phyloP scores from a whole-genome alignment of 2,329 filamentous ascomycete genomes.

The Fusarium sp. region DNA sequence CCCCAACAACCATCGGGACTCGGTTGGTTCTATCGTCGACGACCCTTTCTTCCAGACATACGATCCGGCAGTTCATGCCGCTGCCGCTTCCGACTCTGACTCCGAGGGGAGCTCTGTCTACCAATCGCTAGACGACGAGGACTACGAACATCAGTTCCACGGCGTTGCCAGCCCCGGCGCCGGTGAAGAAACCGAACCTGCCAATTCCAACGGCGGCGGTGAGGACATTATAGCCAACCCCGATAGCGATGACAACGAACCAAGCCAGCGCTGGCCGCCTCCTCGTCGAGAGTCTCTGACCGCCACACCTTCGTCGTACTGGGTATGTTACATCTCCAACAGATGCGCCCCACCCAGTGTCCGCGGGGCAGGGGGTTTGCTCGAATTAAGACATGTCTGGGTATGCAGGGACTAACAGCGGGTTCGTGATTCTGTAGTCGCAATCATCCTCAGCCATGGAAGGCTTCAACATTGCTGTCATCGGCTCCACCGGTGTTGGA shows the following conservation, averaged over 20 bases:
- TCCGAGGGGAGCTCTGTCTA: conserved; percentile 47
- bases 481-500: conserved; percentile 77
- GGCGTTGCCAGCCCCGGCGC: conserved; percentile 24
- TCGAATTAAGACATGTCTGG: conserved; percentile 12
- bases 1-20: conserved; percentile 59
- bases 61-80: conserved; percentile 51
- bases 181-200: conserved; percentile 18
- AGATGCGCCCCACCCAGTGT: conserved; percentile 39
- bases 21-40: conserved; percentile 68
- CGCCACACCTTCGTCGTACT: conserved; percentile 55
- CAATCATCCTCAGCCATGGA: conserved; percentile 64
- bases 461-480: conserved; percentile 75
- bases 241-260: conserved; percentile 48
- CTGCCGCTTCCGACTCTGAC: conserved; percentile 44
- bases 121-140: conserved; percentile 49
- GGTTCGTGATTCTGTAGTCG: conserved; percentile 49
- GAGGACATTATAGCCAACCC: conserved; percentile 34
- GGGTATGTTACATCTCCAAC: conserved; percentile 55
- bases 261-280: conserved; percentile 59
- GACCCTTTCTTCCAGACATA: conserved; percentile 69
- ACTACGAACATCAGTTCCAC: conserved; percentile 53
- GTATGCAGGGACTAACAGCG: conserved; percentile 47
- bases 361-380: conserved; percentile 45
- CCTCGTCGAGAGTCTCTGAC: conserved; percentile 67
- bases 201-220: conserved; percentile 31